Evolutionary conservation across 768 basidiomycete species (phyloP).

Genomic region (Suillus lakei): DNA sequence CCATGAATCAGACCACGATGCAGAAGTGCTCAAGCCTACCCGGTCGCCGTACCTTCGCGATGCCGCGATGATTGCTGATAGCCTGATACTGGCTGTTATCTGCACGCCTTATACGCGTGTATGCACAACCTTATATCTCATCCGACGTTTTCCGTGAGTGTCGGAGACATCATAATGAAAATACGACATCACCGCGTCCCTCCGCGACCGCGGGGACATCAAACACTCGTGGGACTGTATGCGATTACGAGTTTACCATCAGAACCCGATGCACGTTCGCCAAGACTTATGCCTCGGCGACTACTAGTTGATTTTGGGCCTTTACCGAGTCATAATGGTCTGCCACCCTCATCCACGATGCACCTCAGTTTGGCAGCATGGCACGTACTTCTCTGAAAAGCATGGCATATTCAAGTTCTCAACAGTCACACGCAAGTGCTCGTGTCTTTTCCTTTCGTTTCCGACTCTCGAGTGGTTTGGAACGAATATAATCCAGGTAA

Average conservation of each 20-base stretch:
- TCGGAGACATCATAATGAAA: constrained; percentile 1
- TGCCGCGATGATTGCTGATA: neutral
- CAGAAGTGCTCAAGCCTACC: neutral
- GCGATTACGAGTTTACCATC: neutral
- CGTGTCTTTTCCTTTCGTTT: neutral
- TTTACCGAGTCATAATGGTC: neutral
- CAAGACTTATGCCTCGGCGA: neutral
- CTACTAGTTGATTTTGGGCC: neutral
- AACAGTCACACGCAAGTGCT: neutral
- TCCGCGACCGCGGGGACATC: neutral
- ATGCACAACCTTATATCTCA: neutral
- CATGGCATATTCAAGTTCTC: neutral
- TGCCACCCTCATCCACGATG: neutral
- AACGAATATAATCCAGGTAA: neutral
- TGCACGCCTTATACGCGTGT: neutral
- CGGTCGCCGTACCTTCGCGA: neutral
- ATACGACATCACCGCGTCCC: neutral
- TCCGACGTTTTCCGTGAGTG: neutral
- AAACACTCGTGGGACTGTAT: neutral
- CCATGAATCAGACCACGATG: neutral
- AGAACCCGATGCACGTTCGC: neutral
- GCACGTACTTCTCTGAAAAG: neutral
- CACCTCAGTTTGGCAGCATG: neutral
- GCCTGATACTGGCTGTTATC: neutral
- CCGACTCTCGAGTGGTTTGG: neutral